A percentile compares a stretch with the other conserved stretches of the same genome.
Evolutionary conservation across 2,329 filamentous ascomycete genomes (phyloP).

Genomic region (Penicillium frequentans): DNA sequence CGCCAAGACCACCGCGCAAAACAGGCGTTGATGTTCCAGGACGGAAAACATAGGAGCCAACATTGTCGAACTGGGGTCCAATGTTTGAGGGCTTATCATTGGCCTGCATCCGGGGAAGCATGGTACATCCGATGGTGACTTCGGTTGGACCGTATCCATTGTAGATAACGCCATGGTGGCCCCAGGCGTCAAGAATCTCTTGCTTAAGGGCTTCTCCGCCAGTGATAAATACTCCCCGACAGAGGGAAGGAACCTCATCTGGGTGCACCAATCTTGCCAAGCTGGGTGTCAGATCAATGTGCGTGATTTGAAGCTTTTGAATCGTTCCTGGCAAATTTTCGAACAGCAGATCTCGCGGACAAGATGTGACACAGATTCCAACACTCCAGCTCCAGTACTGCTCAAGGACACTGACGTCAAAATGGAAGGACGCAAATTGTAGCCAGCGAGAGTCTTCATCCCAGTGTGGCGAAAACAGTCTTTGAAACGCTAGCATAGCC

Average conservation of each 20-base stretch:
- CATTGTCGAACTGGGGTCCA: slow-evolving; percentile 81
- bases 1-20: slow-evolving; percentile 74
- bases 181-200: slow-evolving; percentile 86
- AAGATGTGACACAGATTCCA: slow-evolving; percentile 79
- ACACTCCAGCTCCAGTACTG: slow-evolving; percentile 97
- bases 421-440: slow-evolving; percentile 92
- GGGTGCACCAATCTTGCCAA: slow-evolving; percentile 77
- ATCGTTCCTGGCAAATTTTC: slow-evolving; percentile 78
- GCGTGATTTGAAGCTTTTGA: slow-evolving; percentile 71
- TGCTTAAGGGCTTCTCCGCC: slow-evolving; percentile 86
- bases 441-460: slow-evolving; percentile 73
- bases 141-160: slow-evolving; percentile 94
- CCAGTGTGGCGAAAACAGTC: slow-evolving; percentile 76
- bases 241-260: slow-evolving; percentile 75
- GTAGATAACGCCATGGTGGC: slow-evolving; percentile 75
- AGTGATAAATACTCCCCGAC: slow-evolving; percentile 85
- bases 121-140: slow-evolving; percentile 88
- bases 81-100: slow-evolving; percentile 87
- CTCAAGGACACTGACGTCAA: slow-evolving; percentile 89
- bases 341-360: slow-evolving; percentile 79
- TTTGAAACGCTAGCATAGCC: slow-evolving; percentile 82
- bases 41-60: slow-evolving; percentile 75
- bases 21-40: slow-evolving; percentile 71
- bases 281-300: slow-evolving; percentile 89
- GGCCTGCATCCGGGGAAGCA: slow-evolving; percentile 75